A percentile compares a stretch with the other conserved stretches of the same genome.
phyloP scores from a whole-genome alignment of 768 basidiomycete genomes.

The Tubosaeta brunneosetosa region DNA sequence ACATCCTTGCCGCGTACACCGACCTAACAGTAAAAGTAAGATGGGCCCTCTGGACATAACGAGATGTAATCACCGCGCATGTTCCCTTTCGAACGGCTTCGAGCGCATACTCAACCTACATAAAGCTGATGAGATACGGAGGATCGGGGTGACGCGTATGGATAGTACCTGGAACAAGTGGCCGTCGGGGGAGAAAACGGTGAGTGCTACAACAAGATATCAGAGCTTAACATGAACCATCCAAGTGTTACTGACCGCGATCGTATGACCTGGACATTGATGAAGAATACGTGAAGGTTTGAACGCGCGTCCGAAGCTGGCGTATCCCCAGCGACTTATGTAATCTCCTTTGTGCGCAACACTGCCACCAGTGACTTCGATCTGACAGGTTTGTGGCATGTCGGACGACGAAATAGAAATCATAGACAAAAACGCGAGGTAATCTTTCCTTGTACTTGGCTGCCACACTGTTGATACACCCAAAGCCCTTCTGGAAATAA shows the following conservation, averaged over 20 bases:
- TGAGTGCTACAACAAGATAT: slow-evolving; percentile 62
- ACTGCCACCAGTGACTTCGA: slow-evolving; percentile 7
- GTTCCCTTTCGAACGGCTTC: slow-evolving; percentile 97
- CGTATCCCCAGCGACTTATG: slow-evolving; percentile 22
- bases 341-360: slow-evolving; percentile 5
- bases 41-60: background rate
- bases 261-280: slow-evolving; percentile 93
- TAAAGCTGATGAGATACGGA: slow-evolving; percentile 15
- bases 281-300: slow-evolving; percentile 10
- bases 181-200: slow-evolving; percentile 97
- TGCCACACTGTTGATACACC: background rate
- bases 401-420: slow-evolving; percentile 25
- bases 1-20: slow-evolving; percentile 93
- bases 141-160: slow-evolving; percentile 24
- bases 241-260: slow-evolving; percentile 65
- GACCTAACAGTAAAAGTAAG: slow-evolving; percentile 50
- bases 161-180: slow-evolving; percentile 88
- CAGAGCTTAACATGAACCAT: background rate
- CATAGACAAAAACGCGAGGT: slow-evolving; percentile 18
- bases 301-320: slow-evolving; percentile 49
- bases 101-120: slow-evolving; percentile 95
- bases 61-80: slow-evolving; percentile 67
- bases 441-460: background rate
- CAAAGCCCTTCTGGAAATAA: slow-evolving; percentile 12
- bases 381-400: slow-evolving; percentile 9